These are phyloP conservation scores for Cochliopodium minus DNA, from an alignment of 208 protist species.

Conservation along the genomic window DNA sequence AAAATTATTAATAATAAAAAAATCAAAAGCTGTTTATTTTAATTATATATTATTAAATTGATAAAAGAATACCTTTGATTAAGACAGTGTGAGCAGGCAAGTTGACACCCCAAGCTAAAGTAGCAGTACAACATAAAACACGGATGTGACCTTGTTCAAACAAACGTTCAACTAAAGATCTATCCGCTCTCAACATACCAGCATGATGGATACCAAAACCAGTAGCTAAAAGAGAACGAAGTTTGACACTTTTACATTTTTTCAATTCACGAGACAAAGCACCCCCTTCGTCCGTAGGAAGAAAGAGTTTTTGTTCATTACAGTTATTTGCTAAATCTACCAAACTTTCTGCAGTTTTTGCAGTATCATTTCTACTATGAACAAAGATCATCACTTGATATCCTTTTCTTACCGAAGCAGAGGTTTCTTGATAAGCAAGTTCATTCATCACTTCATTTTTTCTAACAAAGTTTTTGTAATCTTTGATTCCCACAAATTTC, in stretches of 20 bases:
- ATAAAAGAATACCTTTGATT: slow-evolving; percentile 82
- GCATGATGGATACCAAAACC: slow-evolving; percentile 89
- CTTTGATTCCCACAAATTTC: slow-evolving; percentile 75
- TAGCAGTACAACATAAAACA: slow-evolving; percentile 91
- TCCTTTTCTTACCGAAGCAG: slow-evolving; percentile 55
- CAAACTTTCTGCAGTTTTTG: slow-evolving; percentile 63
- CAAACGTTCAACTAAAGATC: slow-evolving; percentile 75
- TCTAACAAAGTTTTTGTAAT: slow-evolving; percentile 20
- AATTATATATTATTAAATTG: slow-evolving; percentile 18
- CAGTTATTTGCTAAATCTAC: slow-evolving; percentile 50
- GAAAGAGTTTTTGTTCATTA: slow-evolving; percentile 13
- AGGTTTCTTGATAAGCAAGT: slow-evolving; percentile 25
- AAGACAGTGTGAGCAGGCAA: slow-evolving; percentile 94
- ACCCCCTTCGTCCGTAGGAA: neutral
- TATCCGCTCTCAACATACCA: slow-evolving; percentile 75
- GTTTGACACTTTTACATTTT: slow-evolving; percentile 52
- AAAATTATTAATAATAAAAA: too few relatives aligned
- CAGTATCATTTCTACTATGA: slow-evolving; percentile 88
- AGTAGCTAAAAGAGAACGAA: slow-evolving; percentile 53
- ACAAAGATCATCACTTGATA: slow-evolving; percentile 97
- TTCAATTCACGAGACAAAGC: slow-evolving; percentile 13
- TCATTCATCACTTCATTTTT: slow-evolving; percentile 43
- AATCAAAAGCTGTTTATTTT: neutral
- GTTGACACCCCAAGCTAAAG: slow-evolving; percentile 98
- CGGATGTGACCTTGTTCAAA: slow-evolving; percentile 76